Conservation (phyloP, 164 flowering plant genomes). For the Vitis rotundifolia region DNA sequence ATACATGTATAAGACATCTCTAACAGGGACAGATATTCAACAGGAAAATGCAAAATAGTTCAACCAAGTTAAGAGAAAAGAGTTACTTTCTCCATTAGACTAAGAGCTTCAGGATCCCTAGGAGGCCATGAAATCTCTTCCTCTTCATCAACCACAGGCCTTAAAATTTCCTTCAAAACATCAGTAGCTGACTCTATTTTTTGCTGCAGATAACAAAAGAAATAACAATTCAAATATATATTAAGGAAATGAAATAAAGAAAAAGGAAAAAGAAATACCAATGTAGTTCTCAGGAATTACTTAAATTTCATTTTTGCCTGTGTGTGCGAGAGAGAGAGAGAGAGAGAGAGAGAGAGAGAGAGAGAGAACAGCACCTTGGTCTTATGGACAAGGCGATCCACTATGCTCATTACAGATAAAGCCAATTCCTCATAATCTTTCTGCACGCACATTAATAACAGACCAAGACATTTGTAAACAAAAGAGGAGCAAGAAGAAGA, state of each 20-base stretch:
- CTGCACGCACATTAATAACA: conserved; percentile 41
- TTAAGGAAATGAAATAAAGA: conserved; percentile 1
- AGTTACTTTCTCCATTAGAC: conserved; percentile 77
- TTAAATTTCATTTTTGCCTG: neutral
- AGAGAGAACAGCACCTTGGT: conserved; percentile 57
- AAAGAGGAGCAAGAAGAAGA: conserved; percentile 2
- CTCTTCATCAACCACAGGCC: conserved; percentile 65
- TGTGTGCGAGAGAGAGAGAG: neutral
- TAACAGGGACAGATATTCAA: neutral
- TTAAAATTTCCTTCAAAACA: conserved; percentile 70
- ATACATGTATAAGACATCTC: neutral
- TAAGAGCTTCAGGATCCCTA: conserved; percentile 69
- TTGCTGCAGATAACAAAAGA: conserved; percentile 51
- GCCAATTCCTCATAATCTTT: conserved; percentile 95
- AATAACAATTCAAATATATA: neutral
- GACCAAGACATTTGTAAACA: conserved; percentile 6
- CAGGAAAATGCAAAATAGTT: neutral
- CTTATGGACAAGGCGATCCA: conserved; percentile 75
- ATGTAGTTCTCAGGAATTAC: neutral
- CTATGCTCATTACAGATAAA: conserved; percentile 71
- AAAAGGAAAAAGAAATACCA: neutral
- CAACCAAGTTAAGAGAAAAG: neutral
- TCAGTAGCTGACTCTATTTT: conserved; percentile 94
- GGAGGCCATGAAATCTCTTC: conserved; percentile 96
- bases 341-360: conserved; percentile 8